Percentiles rank a stretch among this genome's conserved stretches.
Evolutionary conservation across 805 yeast species (phyloP).

Genomic region (Zygosaccharomyces siamensis): DNA sequence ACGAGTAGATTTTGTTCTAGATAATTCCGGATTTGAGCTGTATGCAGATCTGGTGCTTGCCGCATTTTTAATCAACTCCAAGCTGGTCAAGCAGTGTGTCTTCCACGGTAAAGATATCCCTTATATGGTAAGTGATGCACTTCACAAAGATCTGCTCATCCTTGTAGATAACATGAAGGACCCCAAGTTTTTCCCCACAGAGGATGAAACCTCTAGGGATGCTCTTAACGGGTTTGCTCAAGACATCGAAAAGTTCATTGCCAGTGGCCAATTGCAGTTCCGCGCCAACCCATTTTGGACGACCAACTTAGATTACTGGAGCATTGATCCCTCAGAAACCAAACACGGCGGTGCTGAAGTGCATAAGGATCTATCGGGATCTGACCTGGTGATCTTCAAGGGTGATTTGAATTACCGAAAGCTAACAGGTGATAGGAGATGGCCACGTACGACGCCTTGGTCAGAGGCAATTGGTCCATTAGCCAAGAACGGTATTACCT

Average conservation of each 20-base stretch:
- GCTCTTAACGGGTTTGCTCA: constrained; percentile 48
- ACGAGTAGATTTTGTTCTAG: constrained; percentile 78
- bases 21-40: constrained; percentile 93
- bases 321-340: constrained; percentile 47
- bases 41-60: constrained; percentile 75
- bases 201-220: constrained; percentile 22
- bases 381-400: constrained; percentile 75
- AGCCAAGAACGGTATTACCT: constrained; percentile 55
- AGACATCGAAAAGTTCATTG: constrained; percentile 41
- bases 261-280: constrained; percentile 45
- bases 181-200: constrained; percentile 43
- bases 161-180: constrained; percentile 55
- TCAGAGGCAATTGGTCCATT: constrained; percentile 62
- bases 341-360: constrained; percentile 52
- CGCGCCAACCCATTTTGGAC: constrained; percentile 84
- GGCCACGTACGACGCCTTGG: constrained; percentile 83
- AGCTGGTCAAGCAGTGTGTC: constrained; percentile 57
- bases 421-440: constrained; percentile 81
- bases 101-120: constrained; percentile 89
- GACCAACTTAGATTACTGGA: constrained; percentile 68
- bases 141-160: constrained; percentile 69
- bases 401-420: constrained; percentile 97
- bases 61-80: constrained; percentile 63
- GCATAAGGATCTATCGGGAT: constrained; percentile 55
- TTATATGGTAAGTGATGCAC: constrained; percentile 97